Conservation (phyloP, 169 alveolate genomes). For the Eimeria tenella region DNA sequence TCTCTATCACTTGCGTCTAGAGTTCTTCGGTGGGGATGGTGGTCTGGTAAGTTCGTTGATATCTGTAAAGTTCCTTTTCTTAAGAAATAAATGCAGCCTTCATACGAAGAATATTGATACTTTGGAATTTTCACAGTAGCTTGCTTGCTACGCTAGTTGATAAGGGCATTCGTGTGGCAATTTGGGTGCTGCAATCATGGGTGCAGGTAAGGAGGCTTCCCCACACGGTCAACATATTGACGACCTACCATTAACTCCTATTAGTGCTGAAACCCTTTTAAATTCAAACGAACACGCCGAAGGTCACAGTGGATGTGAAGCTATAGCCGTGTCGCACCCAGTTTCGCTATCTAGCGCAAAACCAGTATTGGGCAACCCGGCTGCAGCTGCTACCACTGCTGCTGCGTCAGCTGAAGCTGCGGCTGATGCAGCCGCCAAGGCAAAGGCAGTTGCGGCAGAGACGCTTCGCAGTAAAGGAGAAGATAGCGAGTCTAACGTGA, state of each 20-base stretch:
- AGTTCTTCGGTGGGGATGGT: slow-evolving; percentile 46
- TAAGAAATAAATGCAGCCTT: background rate
- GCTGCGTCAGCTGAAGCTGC: slow-evolving; percentile 69
- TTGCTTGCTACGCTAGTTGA: background rate
- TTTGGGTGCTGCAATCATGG: background rate
- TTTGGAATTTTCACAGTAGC: too few species aligned
- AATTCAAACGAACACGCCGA: background rate
- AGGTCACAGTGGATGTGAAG: background rate
- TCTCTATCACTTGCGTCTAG: slow-evolving; percentile 43
- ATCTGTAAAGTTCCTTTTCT: background rate
- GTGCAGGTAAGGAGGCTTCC: slow-evolving; percentile 36
- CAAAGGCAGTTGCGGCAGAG: slow-evolving; percentile 53
- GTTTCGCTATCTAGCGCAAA: background rate
- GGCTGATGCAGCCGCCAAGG: slow-evolving; percentile 61
- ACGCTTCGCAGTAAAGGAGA: slow-evolving; percentile 30
- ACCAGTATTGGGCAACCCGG: background rate
- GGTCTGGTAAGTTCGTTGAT: slow-evolving; percentile 26
- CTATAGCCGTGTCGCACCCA: background rate
- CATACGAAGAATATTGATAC: background rate
- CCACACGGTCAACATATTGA: background rate
- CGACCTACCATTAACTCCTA: slow-evolving; percentile 18
- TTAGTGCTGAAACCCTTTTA: slow-evolving; percentile 25
- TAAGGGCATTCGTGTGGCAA: background rate
- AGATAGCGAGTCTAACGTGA: slow-evolving; percentile 40
- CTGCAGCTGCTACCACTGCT: slow-evolving; percentile 58